phyloP scores from a whole-genome alignment of 1,284 basidiomycete genomes.

The Ustilago nuda region DNA sequence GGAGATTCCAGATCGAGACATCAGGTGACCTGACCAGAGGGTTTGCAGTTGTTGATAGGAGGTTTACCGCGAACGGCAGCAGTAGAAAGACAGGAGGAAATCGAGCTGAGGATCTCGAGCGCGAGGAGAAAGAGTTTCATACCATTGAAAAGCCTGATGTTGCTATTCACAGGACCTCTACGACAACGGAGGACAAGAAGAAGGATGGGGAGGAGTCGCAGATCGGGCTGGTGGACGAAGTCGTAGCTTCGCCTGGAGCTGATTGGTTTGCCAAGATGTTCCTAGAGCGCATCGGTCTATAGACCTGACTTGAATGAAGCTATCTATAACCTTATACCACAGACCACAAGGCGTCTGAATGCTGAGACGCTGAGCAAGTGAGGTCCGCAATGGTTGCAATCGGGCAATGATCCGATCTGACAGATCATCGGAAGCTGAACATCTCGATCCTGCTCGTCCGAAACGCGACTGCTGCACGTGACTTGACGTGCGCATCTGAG shows the following conservation, averaged over 20 bases:
- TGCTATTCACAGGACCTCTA: slow-evolving; percentile 14
- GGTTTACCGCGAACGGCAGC: slow-evolving; percentile 36
- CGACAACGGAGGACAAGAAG: neutral
- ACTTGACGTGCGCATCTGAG: too few relatives aligned
- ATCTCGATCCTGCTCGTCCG: neutral
- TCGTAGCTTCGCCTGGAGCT: slow-evolving; percentile 52
- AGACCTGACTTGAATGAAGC: neutral
- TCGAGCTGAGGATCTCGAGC: slow-evolving; percentile 40
- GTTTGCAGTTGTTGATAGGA: slow-evolving; percentile 61
- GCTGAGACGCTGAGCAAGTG: neutral
- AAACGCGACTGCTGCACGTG: too few relatives aligned
- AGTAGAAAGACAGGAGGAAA: slow-evolving; percentile 46
- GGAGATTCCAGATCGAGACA: slow-evolving; percentile 61
- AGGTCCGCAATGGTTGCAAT: slow-evolving; percentile 2
- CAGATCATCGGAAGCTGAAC: neutral
- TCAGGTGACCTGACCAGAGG: slow-evolving; percentile 61
- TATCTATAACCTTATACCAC: neutral
- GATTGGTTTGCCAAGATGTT: slow-evolving; percentile 59
- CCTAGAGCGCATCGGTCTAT: slow-evolving; percentile 45
- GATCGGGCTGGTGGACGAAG: slow-evolving; percentile 46
- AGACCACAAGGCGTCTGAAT: too few relatives aligned
- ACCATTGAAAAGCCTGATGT: slow-evolving; percentile 33
- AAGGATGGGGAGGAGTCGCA: slow-evolving; percentile 15
- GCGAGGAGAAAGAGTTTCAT: slow-evolving; percentile 10
- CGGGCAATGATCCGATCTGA: slow-evolving; percentile 1